Conservation (phyloP, 768 basidiomycete genomes). For the Leccinum subgranulosum region DNA sequence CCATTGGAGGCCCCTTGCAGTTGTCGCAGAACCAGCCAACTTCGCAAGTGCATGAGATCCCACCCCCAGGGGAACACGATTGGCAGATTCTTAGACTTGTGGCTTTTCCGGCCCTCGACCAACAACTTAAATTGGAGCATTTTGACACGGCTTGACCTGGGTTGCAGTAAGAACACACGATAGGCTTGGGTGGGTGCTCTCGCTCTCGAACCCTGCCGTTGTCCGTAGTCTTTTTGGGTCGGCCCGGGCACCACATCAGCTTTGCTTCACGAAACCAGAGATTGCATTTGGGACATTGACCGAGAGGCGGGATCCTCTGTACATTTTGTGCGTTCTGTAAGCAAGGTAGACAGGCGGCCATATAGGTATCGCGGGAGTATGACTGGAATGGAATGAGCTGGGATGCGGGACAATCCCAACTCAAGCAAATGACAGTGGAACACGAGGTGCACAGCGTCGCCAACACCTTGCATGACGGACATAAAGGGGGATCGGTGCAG, state of each 20-base stretch:
- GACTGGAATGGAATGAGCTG: constrained; percentile 13
- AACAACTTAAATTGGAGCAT: constrained; percentile 13
- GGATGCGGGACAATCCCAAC: constrained; percentile 15
- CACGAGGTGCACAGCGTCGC: constrained; percentile 13
- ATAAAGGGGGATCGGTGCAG: background rate
- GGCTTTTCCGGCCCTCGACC: constrained; percentile 10
- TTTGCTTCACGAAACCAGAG: constrained; percentile 19
- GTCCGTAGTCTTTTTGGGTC: constrained; percentile 8
- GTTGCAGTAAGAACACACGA: background rate
- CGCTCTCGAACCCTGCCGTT: constrained; percentile 8
- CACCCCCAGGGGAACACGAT: constrained; percentile 15
- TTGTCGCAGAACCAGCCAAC: constrained; percentile 6
- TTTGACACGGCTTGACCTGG: background rate
- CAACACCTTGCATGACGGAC: constrained; percentile 11
- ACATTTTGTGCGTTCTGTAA: background rate
- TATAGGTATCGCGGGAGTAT: constrained; percentile 11
- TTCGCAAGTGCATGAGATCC: constrained; percentile 20
- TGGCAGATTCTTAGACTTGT: constrained; percentile 9
- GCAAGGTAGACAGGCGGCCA: constrained; percentile 9
- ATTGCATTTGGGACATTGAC: constrained; percentile 19
- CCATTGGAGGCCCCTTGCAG: too few relatives aligned
- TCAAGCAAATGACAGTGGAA: constrained; percentile 15
- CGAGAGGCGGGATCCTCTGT: constrained; percentile 3
- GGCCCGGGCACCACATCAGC: constrained; percentile 22
- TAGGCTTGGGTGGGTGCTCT: constrained; percentile 7